Evolutionary conservation across 768 basidiomycete genomes (phyloP), one percentile per base, ranked within the genome.

Genomic region (Mycena leptocephala): DNA sequence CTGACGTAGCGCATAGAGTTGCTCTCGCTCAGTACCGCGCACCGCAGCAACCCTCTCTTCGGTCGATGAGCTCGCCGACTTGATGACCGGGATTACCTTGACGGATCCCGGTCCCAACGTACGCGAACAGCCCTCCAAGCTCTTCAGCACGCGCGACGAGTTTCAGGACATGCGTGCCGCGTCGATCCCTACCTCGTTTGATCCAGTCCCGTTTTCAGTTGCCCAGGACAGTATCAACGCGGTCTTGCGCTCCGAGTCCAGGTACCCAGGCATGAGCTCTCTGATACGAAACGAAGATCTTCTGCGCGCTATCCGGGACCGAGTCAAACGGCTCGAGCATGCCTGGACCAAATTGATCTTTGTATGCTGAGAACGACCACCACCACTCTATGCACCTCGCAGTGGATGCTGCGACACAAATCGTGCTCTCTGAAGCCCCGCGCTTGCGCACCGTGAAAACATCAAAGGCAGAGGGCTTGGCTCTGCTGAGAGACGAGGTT

Each of bases 91-190:
- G 26, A 1, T 64, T 2, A 9, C 61, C 28, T 28, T 75, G 24
- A 63, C 67, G 8, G 74, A 75, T 58, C 9, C 22, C 24, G 73
- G 73, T 28, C 74, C 74, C 22, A n/a, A 41, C 26, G 28, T 70
- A 14, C 68, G 24, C 39, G 33, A 64, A 33, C 74, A 69, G 58
- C 67, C 74, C 2, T 70, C 68, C 53, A 76, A 76, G 46, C 70
- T 76, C 7, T 75, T 61, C 43, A 64, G 24, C 20, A 22, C 74
- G 14, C 74, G 74, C 18, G 20, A 62, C 1, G 53, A 64, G 39
- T 64, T 76, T 48, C 75, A 76, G 56, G 56, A 72, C 6, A 18
- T 65, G 24, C 37, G 28, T 18, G 71, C 63, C 26, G 10, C 62
- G 8, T 7, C 28, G 14, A 48, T 73, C 5, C 72, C 72, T 22